Conservation (phyloP, 2,329 filamentous ascomycete genomes). For the Aspergillus carbonarius region DNA sequence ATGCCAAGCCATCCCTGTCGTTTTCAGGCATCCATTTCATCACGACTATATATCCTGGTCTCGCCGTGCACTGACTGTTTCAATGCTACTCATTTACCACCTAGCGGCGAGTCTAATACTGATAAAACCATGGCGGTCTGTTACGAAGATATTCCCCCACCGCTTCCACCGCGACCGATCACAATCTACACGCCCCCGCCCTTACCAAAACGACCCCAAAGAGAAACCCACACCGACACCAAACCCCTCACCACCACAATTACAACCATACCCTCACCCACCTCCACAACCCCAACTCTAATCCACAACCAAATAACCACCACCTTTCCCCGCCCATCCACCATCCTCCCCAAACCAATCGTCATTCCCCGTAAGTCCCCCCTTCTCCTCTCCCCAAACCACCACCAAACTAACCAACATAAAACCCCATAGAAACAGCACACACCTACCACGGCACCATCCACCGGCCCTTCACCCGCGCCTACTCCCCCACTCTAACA, state of each 20-base stretch:
- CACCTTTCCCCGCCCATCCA: background rate
- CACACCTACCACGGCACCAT: conserved; percentile 15
- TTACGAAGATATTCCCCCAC: background rate
- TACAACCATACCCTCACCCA: background rate
- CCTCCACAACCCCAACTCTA: background rate
- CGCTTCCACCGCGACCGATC: background rate
- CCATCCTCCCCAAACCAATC: conserved; percentile 9
- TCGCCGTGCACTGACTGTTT: too few relatives aligned
- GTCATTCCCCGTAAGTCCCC: conserved; percentile 14
- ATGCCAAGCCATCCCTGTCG: too few relatives aligned
- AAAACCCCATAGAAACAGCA: conserved; percentile 7
- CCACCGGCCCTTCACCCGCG: conserved; percentile 17
- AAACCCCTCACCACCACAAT: too few relatives aligned
- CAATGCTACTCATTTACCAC: too few relatives aligned
- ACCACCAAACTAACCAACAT: background rate
- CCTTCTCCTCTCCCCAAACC: background rate
- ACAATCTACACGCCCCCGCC: background rate
- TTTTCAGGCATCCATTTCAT: too few relatives aligned
- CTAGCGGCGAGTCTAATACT: too few relatives aligned
- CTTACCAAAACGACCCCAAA: too few relatives aligned
- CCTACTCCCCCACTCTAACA: conserved; percentile 8
- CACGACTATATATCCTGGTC: too few relatives aligned
- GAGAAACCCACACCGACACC: background rate
- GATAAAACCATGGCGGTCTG: too few relatives aligned
- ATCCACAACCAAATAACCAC: conserved; percentile 9